Conservation (phyloP, 805 yeast species). For the Zygoascus biomembranicola region DNA sequence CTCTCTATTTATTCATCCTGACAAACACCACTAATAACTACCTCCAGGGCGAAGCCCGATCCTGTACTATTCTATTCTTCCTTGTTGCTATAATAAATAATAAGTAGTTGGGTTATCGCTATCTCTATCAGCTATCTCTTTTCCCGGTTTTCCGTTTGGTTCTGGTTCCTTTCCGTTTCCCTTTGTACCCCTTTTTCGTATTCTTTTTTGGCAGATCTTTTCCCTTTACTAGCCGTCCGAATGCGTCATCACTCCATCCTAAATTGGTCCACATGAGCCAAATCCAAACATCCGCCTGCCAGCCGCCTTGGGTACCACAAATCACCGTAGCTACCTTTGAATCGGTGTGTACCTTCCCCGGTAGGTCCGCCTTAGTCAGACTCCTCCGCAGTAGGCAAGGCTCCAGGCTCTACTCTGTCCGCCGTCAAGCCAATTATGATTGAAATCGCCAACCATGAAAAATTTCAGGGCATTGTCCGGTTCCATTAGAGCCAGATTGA, state of each 20-base stretch:
- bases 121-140: not conserved
- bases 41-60: not conserved
- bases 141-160: not conserved
- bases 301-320: not conserved
- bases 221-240: not conserved
- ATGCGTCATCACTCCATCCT: not conserved
- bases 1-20: not conserved
- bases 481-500: conserved; percentile 63
- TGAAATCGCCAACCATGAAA: conserved; percentile 46
- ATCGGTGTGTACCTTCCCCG: too few relatives aligned
- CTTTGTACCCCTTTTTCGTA: not conserved
- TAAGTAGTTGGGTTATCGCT: not conserved
- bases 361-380: not conserved
- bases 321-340: not conserved
- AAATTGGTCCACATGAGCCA: not conserved
- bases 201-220: not conserved
- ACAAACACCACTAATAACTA: not conserved
- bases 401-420: conserved; percentile 86
- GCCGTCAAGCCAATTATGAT: conserved; percentile 49
- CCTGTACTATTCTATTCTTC: not conserved
- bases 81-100: not conserved
- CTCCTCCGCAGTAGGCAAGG: conserved; percentile 45
- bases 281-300: not conserved
- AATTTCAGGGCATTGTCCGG: conserved; percentile 53
- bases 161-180: not conserved